These are phyloP conservation scores for Begonia fuchsioides DNA, from an alignment of 306 rosid genomes.

Conservation along the genomic window DNA sequence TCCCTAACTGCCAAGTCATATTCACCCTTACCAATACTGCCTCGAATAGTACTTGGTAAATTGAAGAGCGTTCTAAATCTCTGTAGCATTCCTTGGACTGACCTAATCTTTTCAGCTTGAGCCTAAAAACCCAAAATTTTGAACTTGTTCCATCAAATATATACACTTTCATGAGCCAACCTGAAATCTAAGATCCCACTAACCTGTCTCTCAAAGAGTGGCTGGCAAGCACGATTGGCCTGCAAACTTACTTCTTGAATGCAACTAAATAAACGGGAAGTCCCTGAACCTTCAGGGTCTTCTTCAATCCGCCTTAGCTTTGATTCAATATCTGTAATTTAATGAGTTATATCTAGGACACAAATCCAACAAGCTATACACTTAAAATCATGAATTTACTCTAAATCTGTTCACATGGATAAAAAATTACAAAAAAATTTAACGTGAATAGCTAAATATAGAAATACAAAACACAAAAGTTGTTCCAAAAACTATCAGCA, in stretches of 20 bases:
- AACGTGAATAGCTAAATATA: neutral
- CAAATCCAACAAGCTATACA: slow-evolving; percentile 11
- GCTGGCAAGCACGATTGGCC: slow-evolving; percentile 91
- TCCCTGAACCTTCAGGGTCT: slow-evolving; percentile 97
- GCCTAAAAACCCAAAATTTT: slow-evolving; percentile 38
- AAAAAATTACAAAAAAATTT: neutral
- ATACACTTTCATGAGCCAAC: slow-evolving; percentile 10
- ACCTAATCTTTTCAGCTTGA: slow-evolving; percentile 97
- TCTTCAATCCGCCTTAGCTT: slow-evolving; percentile 87
- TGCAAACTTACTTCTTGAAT: slow-evolving; percentile 72
- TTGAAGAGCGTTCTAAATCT: slow-evolving; percentile 92
- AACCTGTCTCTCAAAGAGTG: slow-evolving; percentile 96
- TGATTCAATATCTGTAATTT: slow-evolving; percentile 73
- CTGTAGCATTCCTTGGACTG: slow-evolving; percentile 98
- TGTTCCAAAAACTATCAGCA: slow-evolving; percentile 4
- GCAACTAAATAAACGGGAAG: slow-evolving; percentile 69
- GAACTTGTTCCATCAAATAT: slow-evolving; percentile 10
- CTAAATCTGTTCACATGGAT: neutral
- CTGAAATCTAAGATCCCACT: slow-evolving; percentile 12
- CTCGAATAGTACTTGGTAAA: slow-evolving; percentile 89
- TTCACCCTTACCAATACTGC: slow-evolving; percentile 95
- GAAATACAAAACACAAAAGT: neutral
- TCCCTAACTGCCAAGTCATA: slow-evolving; percentile 96
- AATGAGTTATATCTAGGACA: slow-evolving; percentile 11
- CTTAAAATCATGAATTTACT: neutral